Percentiles rank a stretch among this genome's conserved stretches.
Conservation (phyloP, 2,329 filamentous ascomycete genomes). For the Sarocladium kiliense region DNA sequence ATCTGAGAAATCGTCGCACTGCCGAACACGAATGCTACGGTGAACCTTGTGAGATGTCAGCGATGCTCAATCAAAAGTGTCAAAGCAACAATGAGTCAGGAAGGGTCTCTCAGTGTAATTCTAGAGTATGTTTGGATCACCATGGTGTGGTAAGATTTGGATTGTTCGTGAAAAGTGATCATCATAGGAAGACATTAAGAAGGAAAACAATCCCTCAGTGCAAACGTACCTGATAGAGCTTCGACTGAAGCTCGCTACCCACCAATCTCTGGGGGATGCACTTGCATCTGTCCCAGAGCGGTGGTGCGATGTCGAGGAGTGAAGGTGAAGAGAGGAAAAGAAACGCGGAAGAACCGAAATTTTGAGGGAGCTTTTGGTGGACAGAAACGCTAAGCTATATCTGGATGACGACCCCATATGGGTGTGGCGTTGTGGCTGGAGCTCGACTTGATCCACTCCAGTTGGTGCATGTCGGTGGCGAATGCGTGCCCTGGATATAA, state of each 20-base stretch:
- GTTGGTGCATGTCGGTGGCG: slow-evolving; percentile 19
- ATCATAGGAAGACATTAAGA: slow-evolving; percentile 23
- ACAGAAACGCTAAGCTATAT: slow-evolving; percentile 20
- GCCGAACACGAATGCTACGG: background rate
- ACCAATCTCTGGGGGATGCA: background rate
- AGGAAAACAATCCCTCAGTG: background rate
- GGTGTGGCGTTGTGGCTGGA: slow-evolving; percentile 30
- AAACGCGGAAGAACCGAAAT: slow-evolving; percentile 5
- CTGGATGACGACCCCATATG: background rate
- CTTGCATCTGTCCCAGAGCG: background rate
- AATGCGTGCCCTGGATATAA: slow-evolving; percentile 14
- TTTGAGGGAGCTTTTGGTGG: slow-evolving; percentile 20
- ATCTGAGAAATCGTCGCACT: background rate
- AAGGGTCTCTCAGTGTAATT: slow-evolving; percentile 49
- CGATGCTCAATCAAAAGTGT: background rate
- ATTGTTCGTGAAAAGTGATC: slow-evolving; percentile 47
- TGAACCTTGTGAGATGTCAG: slow-evolving; percentile 14
- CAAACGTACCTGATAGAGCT: slow-evolving; percentile 1
- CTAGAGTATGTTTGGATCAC: slow-evolving; percentile 45
- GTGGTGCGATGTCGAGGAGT: background rate
- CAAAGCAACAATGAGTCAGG: background rate
- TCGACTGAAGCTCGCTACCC: background rate
- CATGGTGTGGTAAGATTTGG: slow-evolving; percentile 57
- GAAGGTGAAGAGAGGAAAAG: slow-evolving; percentile 3
- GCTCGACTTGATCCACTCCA: slow-evolving; percentile 15